These are phyloP conservation scores for Phytophthora capsici DNA, from an alignment of 352 stramenopile species.

Conservation along the genomic window DNA sequence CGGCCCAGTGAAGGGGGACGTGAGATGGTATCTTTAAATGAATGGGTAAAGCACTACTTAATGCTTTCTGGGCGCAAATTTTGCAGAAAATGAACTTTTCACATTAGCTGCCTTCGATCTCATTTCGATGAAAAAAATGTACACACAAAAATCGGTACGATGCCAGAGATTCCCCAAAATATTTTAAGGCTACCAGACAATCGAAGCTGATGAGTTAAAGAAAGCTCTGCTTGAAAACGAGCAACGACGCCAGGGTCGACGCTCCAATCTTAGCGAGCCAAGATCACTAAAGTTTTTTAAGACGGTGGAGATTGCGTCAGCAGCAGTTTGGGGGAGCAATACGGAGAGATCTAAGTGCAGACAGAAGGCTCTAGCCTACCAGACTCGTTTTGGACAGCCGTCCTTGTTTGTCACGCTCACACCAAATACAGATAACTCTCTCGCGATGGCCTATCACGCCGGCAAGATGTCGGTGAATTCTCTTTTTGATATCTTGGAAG, in stretches of 20 bases:
- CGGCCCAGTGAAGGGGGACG: neutral
- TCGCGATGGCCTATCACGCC: constrained; percentile 8
- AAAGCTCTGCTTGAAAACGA: constrained; percentile 9
- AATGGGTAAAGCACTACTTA: constrained; percentile 18
- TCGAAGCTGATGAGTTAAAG: neutral
- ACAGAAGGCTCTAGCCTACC: constrained; percentile 2
- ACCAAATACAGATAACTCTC: constrained; percentile 3
- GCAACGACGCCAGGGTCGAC: neutral
- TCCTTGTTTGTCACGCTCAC: constrained; percentile 10
- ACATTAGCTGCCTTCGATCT: constrained; percentile 15
- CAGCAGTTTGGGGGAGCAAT: constrained; percentile 4
- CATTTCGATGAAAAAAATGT: constrained; percentile 17
- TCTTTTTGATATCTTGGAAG: constrained; percentile 3
- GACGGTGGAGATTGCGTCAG: neutral
- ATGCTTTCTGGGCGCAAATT: constrained; percentile 4
- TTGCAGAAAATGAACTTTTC: constrained; percentile 23
- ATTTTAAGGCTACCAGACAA: neutral
- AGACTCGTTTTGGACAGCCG: constrained; percentile 10
- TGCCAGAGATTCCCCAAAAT: constrained; percentile 6
- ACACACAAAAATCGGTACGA: neutral
- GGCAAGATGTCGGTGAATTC: constrained; percentile 1
- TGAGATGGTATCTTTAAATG: neutral
- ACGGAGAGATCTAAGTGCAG: constrained; percentile 3
- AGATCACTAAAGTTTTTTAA: neutral
- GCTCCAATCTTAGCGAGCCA: neutral